Base-by-base conservation (phyloP, 768 basidiomycete species). In the Lyophyllum semitale region DNA sequence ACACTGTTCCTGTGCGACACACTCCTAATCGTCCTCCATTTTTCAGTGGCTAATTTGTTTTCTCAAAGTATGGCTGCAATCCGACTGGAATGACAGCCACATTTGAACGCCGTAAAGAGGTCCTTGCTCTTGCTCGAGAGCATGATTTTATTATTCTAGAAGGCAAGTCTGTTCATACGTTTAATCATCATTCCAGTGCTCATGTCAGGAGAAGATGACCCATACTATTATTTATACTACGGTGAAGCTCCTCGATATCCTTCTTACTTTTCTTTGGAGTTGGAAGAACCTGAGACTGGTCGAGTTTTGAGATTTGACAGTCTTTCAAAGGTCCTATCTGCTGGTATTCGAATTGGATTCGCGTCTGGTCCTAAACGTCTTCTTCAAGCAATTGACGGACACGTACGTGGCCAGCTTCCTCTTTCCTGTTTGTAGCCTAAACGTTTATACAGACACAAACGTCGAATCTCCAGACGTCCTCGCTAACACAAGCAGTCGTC, bases 261-360 rank as follows among this genome's bases (percentile, higher is more conserved):
- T 1, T 90, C 87, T 0, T 95, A 94, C 72, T 92, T 95, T 64
- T 74, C 81, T 32, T 77, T 95, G 25, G 93, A 95, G 66, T 73
- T 73, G 15, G 76, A 82, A 51, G 80, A 80, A 59, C 76, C 78
- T 38, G 80, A 84, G 57, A 77, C 81, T 8, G 93, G 93, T 0
- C 81, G 87, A 12, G 92, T 95, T 29, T 57, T 95, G 13, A 82
- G 93, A 25, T 91, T 96, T 65, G 94, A 96, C 68, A 91, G 89
- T 60, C 77, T 95, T 50, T 91, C 88, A 48, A 96, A 96, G 73
- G 74, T 94, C 27, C 75, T 87, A 20, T 84, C 84, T 2, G 78
- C 85, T 11, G 88, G 90, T 1, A 82, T 91, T 68, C 84, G 89
- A 11, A 74, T 93, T 54, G 93, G 93, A 12, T 93, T 88, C 66